phyloP scores from a whole-genome alignment of 805 yeast species.

The Ogataea methanolica region DNA sequence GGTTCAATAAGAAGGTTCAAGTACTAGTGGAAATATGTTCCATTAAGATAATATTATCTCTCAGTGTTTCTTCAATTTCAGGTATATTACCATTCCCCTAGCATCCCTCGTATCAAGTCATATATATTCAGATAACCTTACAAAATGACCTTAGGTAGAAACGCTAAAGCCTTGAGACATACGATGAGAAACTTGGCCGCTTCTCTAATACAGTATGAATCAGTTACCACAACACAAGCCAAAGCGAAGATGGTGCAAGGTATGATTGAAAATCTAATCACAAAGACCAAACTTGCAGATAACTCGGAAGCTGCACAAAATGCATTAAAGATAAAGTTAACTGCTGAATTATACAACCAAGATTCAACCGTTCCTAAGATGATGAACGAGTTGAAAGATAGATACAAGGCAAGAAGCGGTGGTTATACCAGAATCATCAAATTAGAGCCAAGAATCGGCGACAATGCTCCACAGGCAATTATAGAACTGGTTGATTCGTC shows the following conservation, averaged over 20 bases:
- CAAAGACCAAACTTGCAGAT: slow-evolving; percentile 42
- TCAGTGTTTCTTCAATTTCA: too few relatives aligned
- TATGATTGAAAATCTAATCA: slow-evolving; percentile 58
- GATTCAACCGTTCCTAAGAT: slow-evolving; percentile 57
- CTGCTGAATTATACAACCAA: slow-evolving; percentile 43
- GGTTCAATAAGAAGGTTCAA: too few relatives aligned
- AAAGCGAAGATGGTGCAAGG: slow-evolving; percentile 69
- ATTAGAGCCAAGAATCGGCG: slow-evolving; percentile 83
- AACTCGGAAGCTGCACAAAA: slow-evolving; percentile 15
- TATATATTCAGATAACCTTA: background rate
- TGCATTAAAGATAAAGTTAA: slow-evolving; percentile 25
- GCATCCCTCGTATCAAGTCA: background rate
- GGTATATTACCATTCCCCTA: too few relatives aligned
- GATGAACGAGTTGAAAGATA: slow-evolving; percentile 54
- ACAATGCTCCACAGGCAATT: slow-evolving; percentile 85
- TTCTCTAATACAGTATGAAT: slow-evolving; percentile 64
- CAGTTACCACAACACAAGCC: slow-evolving; percentile 67
- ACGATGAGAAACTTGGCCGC: slow-evolving; percentile 62
- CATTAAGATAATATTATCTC: too few relatives aligned
- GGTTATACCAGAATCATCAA: slow-evolving; percentile 85
- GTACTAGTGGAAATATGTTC: too few relatives aligned
- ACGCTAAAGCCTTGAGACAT: slow-evolving; percentile 48
- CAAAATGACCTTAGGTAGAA: slow-evolving; percentile 34
- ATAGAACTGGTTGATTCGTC: slow-evolving; percentile 72
- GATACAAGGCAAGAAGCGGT: slow-evolving; percentile 60